Base-by-base conservation (phyloP, 2,329 filamentous ascomycete species). In the Apiospora kogelbergensis region DNA sequence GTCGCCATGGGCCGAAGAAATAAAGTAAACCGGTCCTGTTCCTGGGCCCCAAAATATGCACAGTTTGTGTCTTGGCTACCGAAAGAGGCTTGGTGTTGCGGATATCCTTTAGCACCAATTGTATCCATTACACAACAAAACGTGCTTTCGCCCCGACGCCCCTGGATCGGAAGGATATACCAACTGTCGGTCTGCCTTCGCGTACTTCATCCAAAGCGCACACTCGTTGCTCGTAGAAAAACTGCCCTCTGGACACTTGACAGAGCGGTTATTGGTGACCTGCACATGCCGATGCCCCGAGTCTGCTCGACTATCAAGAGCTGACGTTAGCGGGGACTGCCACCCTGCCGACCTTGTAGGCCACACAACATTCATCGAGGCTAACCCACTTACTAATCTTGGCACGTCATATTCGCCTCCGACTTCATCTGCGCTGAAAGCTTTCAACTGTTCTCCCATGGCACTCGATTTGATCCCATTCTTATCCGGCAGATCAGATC, bases 31-130 rank as follows among this genome's bases (percentile, higher is more conserved):
- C 44, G 24, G 42, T 37, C 24, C 24, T 37, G 20, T 37, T 22
- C 65, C 42, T 15, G 30, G 65, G 42, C 22, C 41, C 41, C 42
- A 66, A 44, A 53, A 66, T 46, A 66, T 70, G 69, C 69, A 69
- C 65, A 17, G 64, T n/a, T 67, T 72, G 69, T 26, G 65, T 72
- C 71, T 72, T 72, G 71, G 71, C 71, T 72, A 68, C 69, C 70
- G 53, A 48, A 48, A 70, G 33, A 42, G 67, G 69, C 7, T 60
- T 64, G 42, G 69, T 17, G 60, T 9, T 37, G 30, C 30, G 53
- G 53, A 26, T 57, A 57, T 57, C 6, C 26, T 57, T 11, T 60
- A 60, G 53, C 20, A 20, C 15, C 4, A 6, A 20, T 26, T 33
- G 30, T 60, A 60, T 60, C 26, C 30, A 60, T 60, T 37, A 60